Base-by-base conservation (phyloP, 768 basidiomycete species). In the Xerocomus brunneocitrinus region DNA sequence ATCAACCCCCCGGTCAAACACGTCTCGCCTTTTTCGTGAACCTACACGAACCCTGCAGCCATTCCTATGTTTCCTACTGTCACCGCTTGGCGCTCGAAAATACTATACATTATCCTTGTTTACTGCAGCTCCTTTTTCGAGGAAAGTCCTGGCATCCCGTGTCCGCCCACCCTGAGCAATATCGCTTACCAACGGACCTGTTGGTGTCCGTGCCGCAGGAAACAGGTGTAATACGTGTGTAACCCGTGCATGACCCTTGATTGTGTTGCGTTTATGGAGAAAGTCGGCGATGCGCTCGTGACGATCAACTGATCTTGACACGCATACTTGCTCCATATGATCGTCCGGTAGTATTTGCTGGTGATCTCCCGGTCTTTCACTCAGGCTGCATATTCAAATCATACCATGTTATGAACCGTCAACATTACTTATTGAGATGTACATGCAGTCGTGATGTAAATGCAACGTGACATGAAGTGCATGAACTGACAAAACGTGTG, bases 41-140 rank as follows among this genome's bases (percentile, higher is more conserved):
- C 36, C 12, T 39, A 40, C 41, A 45, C 32, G 27, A 41, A 48
- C 25, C 39, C 19, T 49, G 36, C 25, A n/a, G 36, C 31, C n/a
- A 19, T 19, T 50, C 25, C 32, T 48, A 45, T 49, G 19, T 49
- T 22, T 42, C 41, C 16, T 34, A 42, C 35, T 41, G 40, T 47
- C 47, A 27, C 13, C 27, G 19, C 47, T 44, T 12, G 28, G 27
- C 42, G 2, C 36, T 45, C 34, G 24, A 47, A 47, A 52, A 45
- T 50, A 61, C 54, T 50, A 31, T 40, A 49, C 24, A 49, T 45
- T 25, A 34, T 25, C 5, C 13, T 31, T 60, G 30, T 59, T 49
- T 32, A 45, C 10, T 30, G 43, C 28, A 13, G 7, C 42, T 30
- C 27, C 42, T 43, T 9, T 43, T 43, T 8, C 27, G 8, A 28